Conservation (phyloP, 257 asterid genomes). For the Solanum neorickii region DNA sequence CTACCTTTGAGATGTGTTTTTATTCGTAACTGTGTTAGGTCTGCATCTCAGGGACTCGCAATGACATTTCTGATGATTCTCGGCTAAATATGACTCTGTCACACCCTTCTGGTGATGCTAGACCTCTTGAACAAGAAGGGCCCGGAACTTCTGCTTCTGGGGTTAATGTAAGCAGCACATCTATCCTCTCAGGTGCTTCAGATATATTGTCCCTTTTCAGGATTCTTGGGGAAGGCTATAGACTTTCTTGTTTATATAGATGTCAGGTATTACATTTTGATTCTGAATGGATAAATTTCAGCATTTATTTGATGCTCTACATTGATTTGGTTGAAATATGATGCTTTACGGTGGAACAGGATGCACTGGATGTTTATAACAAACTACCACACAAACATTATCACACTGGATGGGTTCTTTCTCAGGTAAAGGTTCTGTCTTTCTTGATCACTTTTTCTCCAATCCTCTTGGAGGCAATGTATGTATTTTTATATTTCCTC, state of each 20-base stretch:
- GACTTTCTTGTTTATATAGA: constrained; percentile 72
- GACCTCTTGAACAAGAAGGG: constrained; percentile 61
- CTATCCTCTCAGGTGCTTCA: constrained; percentile 52
- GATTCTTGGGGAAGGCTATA: constrained; percentile 87
- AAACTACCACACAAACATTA: constrained; percentile 85
- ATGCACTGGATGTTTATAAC: constrained; percentile 60
- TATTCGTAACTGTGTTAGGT: constrained; percentile 5
- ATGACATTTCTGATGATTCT: constrained; percentile 63
- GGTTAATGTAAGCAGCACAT: constrained; percentile 37
- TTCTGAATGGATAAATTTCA: constrained; percentile 1
- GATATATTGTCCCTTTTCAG: constrained; percentile 63
- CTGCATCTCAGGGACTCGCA: constrained; percentile 43
- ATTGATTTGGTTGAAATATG: not conserved
- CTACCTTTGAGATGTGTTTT: not conserved
- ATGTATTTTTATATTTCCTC: not conserved
- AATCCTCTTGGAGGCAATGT: not conserved
- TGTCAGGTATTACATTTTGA: constrained; percentile 53
- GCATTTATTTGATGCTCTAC: not conserved
- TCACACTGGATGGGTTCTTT: constrained; percentile 93
- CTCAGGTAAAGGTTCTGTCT: constrained; percentile 42
- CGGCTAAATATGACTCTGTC: constrained; percentile 33
- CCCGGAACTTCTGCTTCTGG: constrained; percentile 30
- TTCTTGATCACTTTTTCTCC: not conserved
- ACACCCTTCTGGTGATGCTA: constrained; percentile 41
- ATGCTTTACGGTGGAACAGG: constrained; percentile 37